Conservation (phyloP, 192 early-diverging fungal genomes). For the Glomus cerebriforme region DNA sequence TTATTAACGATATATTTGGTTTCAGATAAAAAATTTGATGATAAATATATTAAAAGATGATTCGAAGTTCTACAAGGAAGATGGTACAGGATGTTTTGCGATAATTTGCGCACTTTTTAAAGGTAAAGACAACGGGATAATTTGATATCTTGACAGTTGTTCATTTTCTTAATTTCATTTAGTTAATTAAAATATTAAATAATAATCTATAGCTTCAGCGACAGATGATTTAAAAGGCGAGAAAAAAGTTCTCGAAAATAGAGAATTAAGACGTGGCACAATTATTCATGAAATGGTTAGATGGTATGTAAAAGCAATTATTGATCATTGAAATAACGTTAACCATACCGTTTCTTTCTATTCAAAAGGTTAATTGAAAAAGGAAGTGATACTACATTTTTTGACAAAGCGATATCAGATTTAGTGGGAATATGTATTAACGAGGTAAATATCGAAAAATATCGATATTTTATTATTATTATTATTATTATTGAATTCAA, state of each 20-base stretch:
- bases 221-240: not conserved
- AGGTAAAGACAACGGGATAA: not conserved
- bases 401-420: slow-evolving; percentile 25
- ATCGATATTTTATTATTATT: not conserved
- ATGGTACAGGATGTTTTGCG: not conserved
- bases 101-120: slow-evolving; percentile 8
- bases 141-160: not conserved
- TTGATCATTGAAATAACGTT: not conserved
- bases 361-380: slow-evolving; percentile 21
- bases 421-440: slow-evolving; percentile 10
- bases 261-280: not conserved
- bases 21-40: not conserved
- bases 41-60: not conserved
- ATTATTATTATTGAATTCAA: too few relatives aligned
- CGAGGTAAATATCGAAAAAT: slow-evolving; percentile 8
- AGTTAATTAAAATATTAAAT: not conserved
- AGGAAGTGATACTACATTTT: slow-evolving; percentile 12
- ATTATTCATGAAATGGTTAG: slow-evolving; percentile 10
- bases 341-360: not conserved
- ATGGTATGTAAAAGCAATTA: not conserved
- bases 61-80: not conserved
- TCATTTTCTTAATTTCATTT: too few relatives aligned
- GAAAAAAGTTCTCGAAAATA: not conserved
- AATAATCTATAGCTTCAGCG: not conserved
- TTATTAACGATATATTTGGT: not conserved